Evolutionary conservation across 2,329 filamentous ascomycete genomes (phyloP), one percentile per base, ranked within the genome.

Genomic region (Paraphoma sp.): DNA sequence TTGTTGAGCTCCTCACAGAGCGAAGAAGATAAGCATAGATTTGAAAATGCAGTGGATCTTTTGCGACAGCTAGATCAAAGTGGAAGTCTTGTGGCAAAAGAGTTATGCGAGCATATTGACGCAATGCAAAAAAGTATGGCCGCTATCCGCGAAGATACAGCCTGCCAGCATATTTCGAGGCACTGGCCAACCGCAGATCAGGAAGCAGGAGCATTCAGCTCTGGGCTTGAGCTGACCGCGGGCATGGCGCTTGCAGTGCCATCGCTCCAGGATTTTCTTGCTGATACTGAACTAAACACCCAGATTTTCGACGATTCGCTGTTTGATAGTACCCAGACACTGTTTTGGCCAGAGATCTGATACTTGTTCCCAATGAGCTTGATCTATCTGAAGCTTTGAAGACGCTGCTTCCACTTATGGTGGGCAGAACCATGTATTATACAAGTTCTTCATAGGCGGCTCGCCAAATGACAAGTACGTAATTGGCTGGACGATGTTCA

Each of bases 1-100:
- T 64, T 82, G 0, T 65, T 80, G 3, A 38, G 33, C 33, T 54
- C 53, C 11, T n/a, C 51, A 18, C 54, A 60, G 44, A 63, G 60
- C n/a, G 49, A 59, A 43, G 51, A 44, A 45, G 49, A 63, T 42
- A 53, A 53, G 17, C 54, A 63, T 16, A 57, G 54, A n/a, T 63
- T 63, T 31, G 53, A 57, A 17, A 62, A 53, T 10, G 63, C 60
- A 16, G 57, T 56, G 18, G 57, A 65, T 14, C 54, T 65, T 11
- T 48, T 65, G 14, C 48, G 46, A 2, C 63, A 65, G 36, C 50
- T 65, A 36, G 42, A 44, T 12, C 56, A 60, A 14, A 59, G 54
- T 30, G 63, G 63, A 6, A 65, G 54, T 18, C 62, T 60, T 17
- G 60, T 47, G 1, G 60, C 63, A 31, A 59, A 57, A 29, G 60